Conservation (phyloP, 2,329 filamentous ascomycete species). For the Aspergillaceae sp. region DNA sequence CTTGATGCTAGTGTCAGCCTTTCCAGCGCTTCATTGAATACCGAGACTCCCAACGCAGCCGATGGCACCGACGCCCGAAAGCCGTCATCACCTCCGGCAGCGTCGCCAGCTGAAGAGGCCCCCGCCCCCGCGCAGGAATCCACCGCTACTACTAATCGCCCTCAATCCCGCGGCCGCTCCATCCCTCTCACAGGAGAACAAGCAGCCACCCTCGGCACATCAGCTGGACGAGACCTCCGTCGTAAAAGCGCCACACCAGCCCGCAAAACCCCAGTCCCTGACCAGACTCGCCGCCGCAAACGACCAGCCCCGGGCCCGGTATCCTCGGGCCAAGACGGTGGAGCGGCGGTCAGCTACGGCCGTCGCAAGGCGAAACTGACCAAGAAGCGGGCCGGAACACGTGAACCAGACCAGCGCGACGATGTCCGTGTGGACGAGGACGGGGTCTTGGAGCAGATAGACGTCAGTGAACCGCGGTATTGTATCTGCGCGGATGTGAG, state of each 20-base stretch:
- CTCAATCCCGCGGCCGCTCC: slow-evolving; percentile 26
- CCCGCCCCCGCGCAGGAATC: slow-evolving; percentile 17
- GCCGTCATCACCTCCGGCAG: slow-evolving; percentile 16
- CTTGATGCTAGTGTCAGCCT: slow-evolving; percentile 8
- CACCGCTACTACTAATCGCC: slow-evolving; percentile 15
- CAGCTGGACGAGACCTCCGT: slow-evolving; percentile 25
- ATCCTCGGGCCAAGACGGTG: slow-evolving; percentile 49
- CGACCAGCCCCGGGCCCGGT: slow-evolving; percentile 53
- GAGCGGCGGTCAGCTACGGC: slow-evolving; percentile 54
- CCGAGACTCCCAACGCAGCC: slow-evolving; percentile 27
- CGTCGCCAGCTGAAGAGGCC: slow-evolving; percentile 11
- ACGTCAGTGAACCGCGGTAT: slow-evolving; percentile 55
- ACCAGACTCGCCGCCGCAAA: slow-evolving; percentile 43
- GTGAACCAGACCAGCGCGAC: slow-evolving; percentile 31
- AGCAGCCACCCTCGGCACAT: slow-evolving; percentile 8
- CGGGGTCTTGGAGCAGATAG: slow-evolving; percentile 44
- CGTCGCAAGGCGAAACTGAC: slow-evolving; percentile 48
- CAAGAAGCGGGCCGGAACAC: slow-evolving; percentile 30
- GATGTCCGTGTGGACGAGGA: slow-evolving; percentile 40
- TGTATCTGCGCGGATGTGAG: slow-evolving; percentile 57
- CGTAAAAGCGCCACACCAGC: slow-evolving; percentile 37
- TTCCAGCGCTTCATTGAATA: slow-evolving; percentile 36
- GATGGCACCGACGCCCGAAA: slow-evolving; percentile 11
- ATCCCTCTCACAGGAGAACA: slow-evolving; percentile 20
- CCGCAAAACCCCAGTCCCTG: slow-evolving; percentile 30